Evolutionary conservation across 805 yeast species (phyloP), one percentile per base, ranked within the genome.

Genomic region (Pichia occidentalis): DNA sequence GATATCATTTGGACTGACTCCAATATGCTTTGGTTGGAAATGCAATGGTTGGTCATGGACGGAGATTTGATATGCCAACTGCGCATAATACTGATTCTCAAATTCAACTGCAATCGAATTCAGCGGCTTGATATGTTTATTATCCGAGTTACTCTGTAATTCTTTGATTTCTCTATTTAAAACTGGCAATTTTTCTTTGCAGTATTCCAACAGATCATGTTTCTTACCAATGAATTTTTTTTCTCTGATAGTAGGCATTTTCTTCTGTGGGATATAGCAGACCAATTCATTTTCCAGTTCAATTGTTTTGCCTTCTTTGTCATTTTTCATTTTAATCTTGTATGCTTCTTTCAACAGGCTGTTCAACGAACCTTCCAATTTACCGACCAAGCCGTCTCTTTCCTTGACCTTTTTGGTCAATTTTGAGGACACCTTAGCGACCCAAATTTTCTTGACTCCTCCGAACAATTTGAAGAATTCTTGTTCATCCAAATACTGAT

Each of bases 361-460:
- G 48, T 68, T 75, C 45, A 80, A 76, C 10, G 90, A 81, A 29
- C 54, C 61, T 58, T 90, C 98, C 37, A 90, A 67, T 49, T 68
- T 69, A 43, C 52, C 47, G 4, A 82, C 85, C 44, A 85, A 59
- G 14, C 58, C 57, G 26, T 73, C 72, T 56, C 97, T 77, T 49
- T 73, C 64, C 13, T 61, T 54, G 24, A 85, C 81, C 50, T 71
- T 70, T 24, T 65, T 60, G 7, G 66, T 74, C 41, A 90, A 68
- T 26, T 69, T 61, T 39, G 70, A 54, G 39, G 70, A 59, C 44
- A 76, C 77, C 55, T 95, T 73, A 21, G 88, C 77, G 31, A 87
- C 78, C 77, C 87, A 85, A 34, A 90, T 81, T 44, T 76, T 68
- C 52, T 75, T 81, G 28, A 86, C 95, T 46, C 95, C 95, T 30